Evolutionary conservation across 345 rosid species (phyloP), one percentile per base, ranked within the genome.

Genomic region (Ricinus communis): DNA sequence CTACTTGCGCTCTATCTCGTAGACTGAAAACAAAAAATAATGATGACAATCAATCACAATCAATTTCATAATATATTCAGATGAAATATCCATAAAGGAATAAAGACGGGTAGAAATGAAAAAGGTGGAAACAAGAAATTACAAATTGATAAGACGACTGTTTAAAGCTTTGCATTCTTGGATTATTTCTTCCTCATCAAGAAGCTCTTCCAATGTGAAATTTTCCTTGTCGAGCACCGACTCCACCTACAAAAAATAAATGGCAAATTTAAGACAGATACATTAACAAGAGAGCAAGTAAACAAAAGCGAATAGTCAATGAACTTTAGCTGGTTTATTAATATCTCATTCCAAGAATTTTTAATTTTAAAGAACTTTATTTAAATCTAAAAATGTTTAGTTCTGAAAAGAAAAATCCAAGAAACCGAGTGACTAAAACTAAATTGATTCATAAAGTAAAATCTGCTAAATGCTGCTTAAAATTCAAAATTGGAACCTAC

Each of bases 131-230:
- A 43, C 8, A 65, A 75, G 58, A 58, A 72, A 58, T 82, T 91
- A 96, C 99, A 93, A 96, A 66, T 91, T 90, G 22, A 96, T 93
- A 40, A 96, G 98, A 30, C 99, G 97, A 70, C 92, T 89, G 80
- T 96, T 96, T 74, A 96, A 82, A 56, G 92, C 98, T 84, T 93
- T 96, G 98, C 99, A 96, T 77, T 96, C 99, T 84, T 96, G 99
- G 69, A 96, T 93, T 77, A 93, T 89, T 77, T 96, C 99, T 88
- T 96, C 99, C 85, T 96, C 99, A 40, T 96, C 98, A 74, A 96
- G 81, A 80, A 96, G 97, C 90, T 93, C 98, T 68, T 91, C 99
- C 91, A 96, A 84, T 0, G 97, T 82, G 81, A 86, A 96, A 80
- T 83, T 87, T 64, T 90, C 99, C 80, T 87, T 93, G 91, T 96